Percentiles rank a stretch among this genome's conserved stretches.
Evolutionary conservation across 805 yeast genomes (phyloP).

Genomic region (Kazachstania psychrophila): DNA sequence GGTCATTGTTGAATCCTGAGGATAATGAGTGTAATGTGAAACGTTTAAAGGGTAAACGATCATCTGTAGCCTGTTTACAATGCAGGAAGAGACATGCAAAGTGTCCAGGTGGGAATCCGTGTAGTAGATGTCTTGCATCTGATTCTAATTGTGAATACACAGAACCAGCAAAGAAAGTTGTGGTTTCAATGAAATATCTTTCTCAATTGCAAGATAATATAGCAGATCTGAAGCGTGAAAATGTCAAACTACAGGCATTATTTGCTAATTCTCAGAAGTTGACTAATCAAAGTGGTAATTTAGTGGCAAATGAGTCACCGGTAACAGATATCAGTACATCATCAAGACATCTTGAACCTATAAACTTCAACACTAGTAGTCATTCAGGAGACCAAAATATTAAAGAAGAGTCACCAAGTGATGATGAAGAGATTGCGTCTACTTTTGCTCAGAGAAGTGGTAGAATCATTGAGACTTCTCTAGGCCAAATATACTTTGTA

Average conservation of each 20-base stretch:
- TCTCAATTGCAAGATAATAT: slow-evolving; percentile 60
- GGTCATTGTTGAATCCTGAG: not conserved
- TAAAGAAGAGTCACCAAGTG: not conserved
- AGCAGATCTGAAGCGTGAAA: slow-evolving; percentile 55
- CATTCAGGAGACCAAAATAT: too few relatives aligned
- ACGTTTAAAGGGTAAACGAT: slow-evolving; percentile 7
- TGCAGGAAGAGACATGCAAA: slow-evolving; percentile 66
- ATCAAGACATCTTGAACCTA: too few relatives aligned
- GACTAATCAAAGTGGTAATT: slow-evolving; percentile 1
- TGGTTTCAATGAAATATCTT: slow-evolving; percentile 62
- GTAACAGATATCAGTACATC: too few relatives aligned
- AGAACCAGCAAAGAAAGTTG: slow-evolving; percentile 63
- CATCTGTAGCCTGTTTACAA: slow-evolving; percentile 42
- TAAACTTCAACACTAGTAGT: too few relatives aligned
- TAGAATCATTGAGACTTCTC: slow-evolving; percentile 59
- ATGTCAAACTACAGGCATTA: slow-evolving; percentile 42
- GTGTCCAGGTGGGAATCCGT: slow-evolving; percentile 73
- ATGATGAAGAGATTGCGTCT: slow-evolving; percentile 47
- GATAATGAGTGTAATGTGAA: not conserved
- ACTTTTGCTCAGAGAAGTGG: slow-evolving; percentile 68
- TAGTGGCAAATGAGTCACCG: slow-evolving; percentile 1
- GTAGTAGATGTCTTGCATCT: slow-evolving; percentile 50
- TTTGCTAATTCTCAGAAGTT: slow-evolving; percentile 2
- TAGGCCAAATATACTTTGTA: slow-evolving; percentile 67
- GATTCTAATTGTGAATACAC: slow-evolving; percentile 57